Base-by-base conservation (phyloP, 306 rosid species). In the Citrullus mucosospermus region DNA sequence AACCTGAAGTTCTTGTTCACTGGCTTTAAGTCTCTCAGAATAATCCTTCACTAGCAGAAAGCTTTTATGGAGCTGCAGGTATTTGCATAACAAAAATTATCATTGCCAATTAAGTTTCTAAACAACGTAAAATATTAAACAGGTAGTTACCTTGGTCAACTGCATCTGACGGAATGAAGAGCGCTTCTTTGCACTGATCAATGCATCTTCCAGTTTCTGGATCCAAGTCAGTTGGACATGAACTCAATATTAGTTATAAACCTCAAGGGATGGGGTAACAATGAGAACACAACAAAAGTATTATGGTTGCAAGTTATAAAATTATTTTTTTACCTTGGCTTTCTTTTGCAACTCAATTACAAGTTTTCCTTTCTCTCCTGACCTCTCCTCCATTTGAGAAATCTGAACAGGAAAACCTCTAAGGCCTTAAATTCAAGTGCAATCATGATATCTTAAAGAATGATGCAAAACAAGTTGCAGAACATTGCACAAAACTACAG, bases 151-250 rank as follows among this genome's bases (percentile, higher is more conserved):
- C 97, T 92, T 91, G 80, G 81, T 83, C 85, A 87, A 82, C 74
- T 88, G 96, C 86, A 36, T 79, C 84, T 89, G 93, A 55, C 80
- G 89, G 84, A 83, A 80, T 30, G 92, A 87, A 86, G 96, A 14
- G 78, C 83, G 86, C 79, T 89, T 95, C 91, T 92, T 95, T 9
- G 90, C 90, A 84, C 80, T 83, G 80, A 88, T 84, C 86, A 95
- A 85, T 10, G 91, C 90, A 76, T 95, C 99, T 89, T 92, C 98
- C 84, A 95, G 82, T 85, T 91, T 91, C 99, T 92, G 93, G 80
- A 83, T 77, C 44, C 25, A 69, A 46, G 57, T 72, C 65, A 76
- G 79, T 73, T 76, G 75, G 69, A 79, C 78, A 77, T 50, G 48
- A 83, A 51, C 53, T 22, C 55, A 25, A 44, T 48, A 60, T 79